These are phyloP conservation scores for Beauveria bassiana DNA, from an alignment of 2,329 filamentous ascomycete genomes.

Conservation along the genomic window DNA sequence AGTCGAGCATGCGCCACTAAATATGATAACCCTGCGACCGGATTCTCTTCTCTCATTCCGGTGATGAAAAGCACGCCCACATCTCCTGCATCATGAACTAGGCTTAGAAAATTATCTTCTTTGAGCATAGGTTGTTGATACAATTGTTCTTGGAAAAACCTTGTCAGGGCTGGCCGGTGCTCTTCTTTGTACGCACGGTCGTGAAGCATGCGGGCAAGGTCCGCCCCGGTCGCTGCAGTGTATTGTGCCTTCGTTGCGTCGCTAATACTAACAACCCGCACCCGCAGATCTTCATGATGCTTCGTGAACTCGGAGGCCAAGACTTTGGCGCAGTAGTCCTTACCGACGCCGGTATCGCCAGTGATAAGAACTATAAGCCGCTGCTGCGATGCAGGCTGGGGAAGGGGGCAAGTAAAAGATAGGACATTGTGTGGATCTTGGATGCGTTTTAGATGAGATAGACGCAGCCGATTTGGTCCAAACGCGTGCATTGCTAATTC, in stretches of 20 bases:
- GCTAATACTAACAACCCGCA: conserved; percentile 38
- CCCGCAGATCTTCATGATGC: conserved; percentile 10
- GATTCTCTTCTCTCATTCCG: conserved; percentile 54
- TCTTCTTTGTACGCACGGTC: conserved; percentile 56
- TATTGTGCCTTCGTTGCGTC: conserved; percentile 51
- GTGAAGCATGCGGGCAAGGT: conserved; percentile 37
- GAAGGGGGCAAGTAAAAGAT: conserved; percentile 48
- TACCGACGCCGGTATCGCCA: conserved; percentile 46
- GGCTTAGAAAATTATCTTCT: conserved; percentile 34
- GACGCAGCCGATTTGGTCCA: conserved; percentile 42
- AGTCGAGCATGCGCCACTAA: conserved; percentile 44
- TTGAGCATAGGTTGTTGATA: conserved; percentile 25
- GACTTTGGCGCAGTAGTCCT: conserved; percentile 49
- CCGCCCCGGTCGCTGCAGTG: conserved; percentile 38
- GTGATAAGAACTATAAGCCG: conserved; percentile 51
- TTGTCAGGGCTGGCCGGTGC: conserved; percentile 44
- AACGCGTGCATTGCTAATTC: conserved; percentile 46
- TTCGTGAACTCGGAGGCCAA: conserved; percentile 38
- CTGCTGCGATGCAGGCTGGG: conserved; percentile 17
- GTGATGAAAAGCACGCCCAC: conserved; percentile 53
- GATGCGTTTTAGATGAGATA: conserved; percentile 41
- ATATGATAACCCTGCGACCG: conserved; percentile 45
- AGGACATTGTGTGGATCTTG: conserved; percentile 45
- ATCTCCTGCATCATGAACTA: conserved; percentile 32
- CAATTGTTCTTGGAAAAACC: conserved; percentile 42